phyloP scores from a whole-genome alignment of 1,139 yeast genomes.

The Geotrichum macrosporum region DNA sequence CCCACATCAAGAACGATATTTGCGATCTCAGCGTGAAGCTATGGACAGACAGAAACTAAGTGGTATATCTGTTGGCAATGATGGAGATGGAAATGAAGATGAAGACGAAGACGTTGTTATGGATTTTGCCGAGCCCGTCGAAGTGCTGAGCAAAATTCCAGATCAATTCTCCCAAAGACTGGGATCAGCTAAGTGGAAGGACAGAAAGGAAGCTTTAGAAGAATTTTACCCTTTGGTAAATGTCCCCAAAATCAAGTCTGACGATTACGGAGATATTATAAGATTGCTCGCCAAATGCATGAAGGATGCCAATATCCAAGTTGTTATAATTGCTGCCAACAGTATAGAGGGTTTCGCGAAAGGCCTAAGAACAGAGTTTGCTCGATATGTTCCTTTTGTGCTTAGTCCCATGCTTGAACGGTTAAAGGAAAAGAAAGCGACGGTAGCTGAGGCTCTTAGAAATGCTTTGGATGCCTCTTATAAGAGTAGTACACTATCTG shows the following conservation, averaged over 20 bases:
- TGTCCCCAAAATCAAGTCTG: slow-evolving; percentile 47
- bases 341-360: slow-evolving; percentile 59
- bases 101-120: slow-evolving; percentile 48
- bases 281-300: slow-evolving; percentile 64
- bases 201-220: slow-evolving; percentile 79
- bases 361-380: slow-evolving; percentile 58
- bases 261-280: slow-evolving; percentile 64
- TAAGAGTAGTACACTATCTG: slow-evolving; percentile 42
- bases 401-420: slow-evolving; percentile 70
- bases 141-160: slow-evolving; percentile 64
- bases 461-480: slow-evolving; percentile 65
- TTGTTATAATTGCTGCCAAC: slow-evolving; percentile 75
- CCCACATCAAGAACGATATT: slow-evolving; percentile 54
- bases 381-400: slow-evolving; percentile 51
- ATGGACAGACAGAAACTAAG: slow-evolving; percentile 33
- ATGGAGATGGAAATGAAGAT: slow-evolving; percentile 25
- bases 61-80: slow-evolving; percentile 28
- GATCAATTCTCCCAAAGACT: slow-evolving; percentile 53
- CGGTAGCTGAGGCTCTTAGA: slow-evolving; percentile 66
- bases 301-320: slow-evolving; percentile 88
- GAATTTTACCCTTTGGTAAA: slow-evolving; percentile 53
- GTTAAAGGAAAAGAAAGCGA: slow-evolving; percentile 79
- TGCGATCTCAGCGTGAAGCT: slow-evolving; percentile 49
- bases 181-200: slow-evolving; percentile 78
- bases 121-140: slow-evolving; percentile 54